These are phyloP conservation scores for Pleurostoma richardsiae DNA, from an alignment of 2,329 filamentous ascomycete species.

Conservation along the genomic window DNA sequence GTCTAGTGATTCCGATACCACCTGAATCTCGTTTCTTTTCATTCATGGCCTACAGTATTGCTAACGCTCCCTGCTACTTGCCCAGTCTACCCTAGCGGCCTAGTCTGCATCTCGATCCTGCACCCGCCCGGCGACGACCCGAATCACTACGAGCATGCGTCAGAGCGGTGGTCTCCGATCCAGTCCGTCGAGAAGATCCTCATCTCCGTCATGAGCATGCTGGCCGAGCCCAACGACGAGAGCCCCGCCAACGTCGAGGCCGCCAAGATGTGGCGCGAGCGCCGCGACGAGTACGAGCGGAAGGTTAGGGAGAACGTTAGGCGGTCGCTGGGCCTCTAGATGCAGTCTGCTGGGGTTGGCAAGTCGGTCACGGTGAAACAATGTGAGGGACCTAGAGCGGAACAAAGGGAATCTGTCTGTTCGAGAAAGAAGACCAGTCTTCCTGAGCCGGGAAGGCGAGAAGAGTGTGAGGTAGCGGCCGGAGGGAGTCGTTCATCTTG, in stretches of 20 bases:
- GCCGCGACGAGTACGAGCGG: constrained; percentile 76
- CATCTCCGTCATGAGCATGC: constrained; percentile 96
- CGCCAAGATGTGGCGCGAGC: constrained; percentile 91
- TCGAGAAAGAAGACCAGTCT: too few relatives aligned
- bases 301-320: constrained; percentile 80
- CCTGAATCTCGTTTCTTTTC: neutral
- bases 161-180: constrained; percentile 93
- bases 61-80: neutral
- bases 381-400: too few relatives aligned
- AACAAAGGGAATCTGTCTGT: too few relatives aligned
- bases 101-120: constrained; percentile 97
- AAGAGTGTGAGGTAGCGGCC: too few relatives aligned
- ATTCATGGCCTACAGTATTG: neutral
- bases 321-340: constrained; percentile 67
- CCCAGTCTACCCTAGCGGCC: constrained; percentile 81
- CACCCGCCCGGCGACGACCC: constrained; percentile 95
- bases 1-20: neutral
- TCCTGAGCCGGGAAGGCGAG: too few relatives aligned
- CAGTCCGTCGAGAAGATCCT: constrained; percentile 98
- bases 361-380: too few relatives aligned
- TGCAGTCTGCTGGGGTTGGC: too few relatives aligned
- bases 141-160: constrained; percentile 96
- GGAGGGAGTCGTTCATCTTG: too few relatives aligned
- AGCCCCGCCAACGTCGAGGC: constrained; percentile 95
- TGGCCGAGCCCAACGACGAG: constrained; percentile 95